Evolutionary conservation across 78 protist species (phyloP), one percentile per base, ranked within the genome.

Genomic region (Trichosphaerium sp.): DNA sequence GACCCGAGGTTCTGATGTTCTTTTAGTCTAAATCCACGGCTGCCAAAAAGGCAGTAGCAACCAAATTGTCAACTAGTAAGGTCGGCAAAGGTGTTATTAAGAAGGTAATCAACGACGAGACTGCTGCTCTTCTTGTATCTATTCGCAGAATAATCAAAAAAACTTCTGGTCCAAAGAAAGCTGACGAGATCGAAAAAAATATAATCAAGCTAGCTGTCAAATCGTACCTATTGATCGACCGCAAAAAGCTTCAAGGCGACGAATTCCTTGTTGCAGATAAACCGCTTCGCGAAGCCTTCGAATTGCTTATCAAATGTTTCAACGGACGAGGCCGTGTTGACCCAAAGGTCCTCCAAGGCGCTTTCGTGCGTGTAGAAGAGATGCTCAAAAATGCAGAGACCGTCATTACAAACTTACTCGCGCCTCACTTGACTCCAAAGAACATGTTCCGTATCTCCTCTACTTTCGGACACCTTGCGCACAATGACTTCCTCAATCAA

Each of bases 181-280:
- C 80, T 14, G 65, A 73, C 35, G 80, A 73, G 21, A 73, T 62
- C 48, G 80, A 73, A 21, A 73, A 73, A 73, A 73, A 73, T 51
- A 60, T 73, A 66, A 49, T 73, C 29, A 73, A 73, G 70, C 65
- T 73, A 38, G 37, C 65, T 21, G 47, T 73, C 35, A 73, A 73
- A 54, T 66, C 65, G 1, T 73, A 66, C 28, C 65, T 62, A 58
- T 56, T 66, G 15, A 62, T 73, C 61, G 80, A 73, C 28, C 44
- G 57, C 3, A 73, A 73, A 63, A 41, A 72, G 32, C 52, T 73
- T 23, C 62, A 62, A 21, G 21, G 65, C 14, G 35, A 38, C 26
- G 80, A 73, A 34, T 25, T 73, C 35, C 69, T 55, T 42, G 54
- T 54, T 28, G 55, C 65, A 7, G 80, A 73, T 54, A 73, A 63